A percentile compares a stretch with the other conserved stretches of the same genome.
Evolutionary conservation across 352 stramenopile genomes (phyloP).

Genomic region (Aphanomyces euteiches): DNA sequence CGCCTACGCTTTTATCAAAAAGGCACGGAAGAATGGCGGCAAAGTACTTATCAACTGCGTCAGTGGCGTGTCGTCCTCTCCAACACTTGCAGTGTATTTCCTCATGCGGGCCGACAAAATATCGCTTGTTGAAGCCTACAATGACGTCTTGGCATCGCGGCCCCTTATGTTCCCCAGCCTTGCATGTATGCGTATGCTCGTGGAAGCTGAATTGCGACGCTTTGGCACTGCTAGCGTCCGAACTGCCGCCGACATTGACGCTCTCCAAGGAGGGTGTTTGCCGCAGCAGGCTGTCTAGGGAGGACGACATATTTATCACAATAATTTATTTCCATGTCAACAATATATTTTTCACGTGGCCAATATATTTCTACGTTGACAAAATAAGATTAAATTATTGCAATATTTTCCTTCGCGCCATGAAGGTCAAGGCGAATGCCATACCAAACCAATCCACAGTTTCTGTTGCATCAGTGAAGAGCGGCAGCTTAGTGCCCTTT

Average conservation of each 20-base stretch:
- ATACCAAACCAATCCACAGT: too few relatives aligned
- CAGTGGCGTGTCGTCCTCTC: conserved; percentile 74
- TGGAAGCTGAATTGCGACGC: conserved; percentile 57
- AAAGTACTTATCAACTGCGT: conserved; percentile 78
- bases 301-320: too few relatives aligned
- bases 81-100: conserved; percentile 76
- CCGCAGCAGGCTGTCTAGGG: not conserved
- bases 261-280: conserved; percentile 62
- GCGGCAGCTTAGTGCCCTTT: too few relatives aligned
- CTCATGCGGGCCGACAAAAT: conserved; percentile 69
- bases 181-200: conserved; percentile 74
- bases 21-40: conserved; percentile 26
- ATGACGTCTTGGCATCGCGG: conserved; percentile 69
- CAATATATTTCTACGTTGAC: too few relatives aligned
- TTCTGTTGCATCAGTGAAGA: too few relatives aligned
- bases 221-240: conserved; percentile 67
- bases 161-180: conserved; percentile 76
- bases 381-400: too few relatives aligned
- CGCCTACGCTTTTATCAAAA: conserved; percentile 48
- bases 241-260: conserved; percentile 53
- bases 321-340: too few relatives aligned
- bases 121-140: conserved; percentile 71
- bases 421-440: too few relatives aligned
- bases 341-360: too few relatives aligned
- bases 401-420: too few relatives aligned